These are phyloP conservation scores for Rhodotorula sp. DNA, from an alignment of 1,284 basidiomycete species.

Conservation along the genomic window DNA sequence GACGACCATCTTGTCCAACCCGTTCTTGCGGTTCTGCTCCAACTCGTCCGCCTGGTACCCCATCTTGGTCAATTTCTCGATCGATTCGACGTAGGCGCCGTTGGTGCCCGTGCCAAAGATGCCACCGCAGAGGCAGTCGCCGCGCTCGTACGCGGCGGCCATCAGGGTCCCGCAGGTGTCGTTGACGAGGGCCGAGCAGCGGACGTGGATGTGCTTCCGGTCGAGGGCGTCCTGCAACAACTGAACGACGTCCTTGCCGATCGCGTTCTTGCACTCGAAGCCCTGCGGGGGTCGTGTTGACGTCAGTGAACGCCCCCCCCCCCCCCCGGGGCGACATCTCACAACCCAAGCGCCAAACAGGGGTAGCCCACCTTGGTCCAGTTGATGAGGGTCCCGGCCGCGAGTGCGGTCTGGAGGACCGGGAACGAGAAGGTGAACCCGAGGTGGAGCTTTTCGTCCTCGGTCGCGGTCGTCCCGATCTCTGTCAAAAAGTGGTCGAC, in stretches of 20 bases:
- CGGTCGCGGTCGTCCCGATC: slow-evolving; percentile 51
- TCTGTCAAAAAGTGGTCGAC: slow-evolving; percentile 92
- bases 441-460: slow-evolving; percentile 65
- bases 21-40: slow-evolving; percentile 46
- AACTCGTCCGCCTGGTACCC: slow-evolving; percentile 53
- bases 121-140: slow-evolving; percentile 81
- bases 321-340: background rate
- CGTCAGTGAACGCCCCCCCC: no score
- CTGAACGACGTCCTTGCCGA: slow-evolving; percentile 88
- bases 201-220: slow-evolving; percentile 88
- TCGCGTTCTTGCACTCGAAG: slow-evolving; percentile 82
- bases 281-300: slow-evolving; percentile 51
- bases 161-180: slow-evolving; percentile 94
- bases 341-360: background rate
- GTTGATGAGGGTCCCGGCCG: slow-evolving; percentile 81
- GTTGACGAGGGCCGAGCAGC: slow-evolving; percentile 91
- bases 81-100: slow-evolving; percentile 89
- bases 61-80: slow-evolving; percentile 77
- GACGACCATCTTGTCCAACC: slow-evolving; percentile 73
- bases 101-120: slow-evolving; percentile 99
- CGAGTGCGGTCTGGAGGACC: slow-evolving; percentile 91
- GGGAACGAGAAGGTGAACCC: slow-evolving; percentile 96
- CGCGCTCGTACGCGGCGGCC: slow-evolving; percentile 85
- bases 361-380: slow-evolving; percentile 72
- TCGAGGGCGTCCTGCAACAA: slow-evolving; percentile 91